Percentiles rank a stretch among this genome's conserved stretches.
phyloP scores from a whole-genome alignment of 345 rosid species.

The Excoecaria agallocha region DNA sequence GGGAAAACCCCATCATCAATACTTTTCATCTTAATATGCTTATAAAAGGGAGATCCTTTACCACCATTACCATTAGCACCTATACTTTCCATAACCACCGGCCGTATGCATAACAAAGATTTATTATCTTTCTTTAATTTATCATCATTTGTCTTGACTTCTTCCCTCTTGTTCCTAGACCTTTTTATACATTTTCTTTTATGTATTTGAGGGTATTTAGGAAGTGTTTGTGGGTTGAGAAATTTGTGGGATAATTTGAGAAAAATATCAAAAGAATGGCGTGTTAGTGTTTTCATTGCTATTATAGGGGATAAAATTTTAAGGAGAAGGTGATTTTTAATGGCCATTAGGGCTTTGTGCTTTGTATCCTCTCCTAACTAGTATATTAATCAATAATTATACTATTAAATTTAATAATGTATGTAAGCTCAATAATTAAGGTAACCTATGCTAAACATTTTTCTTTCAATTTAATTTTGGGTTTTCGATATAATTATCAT shows the following conservation, averaged over 20 bases:
- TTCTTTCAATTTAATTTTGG: no score
- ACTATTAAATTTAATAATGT: no score
- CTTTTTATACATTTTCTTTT: no score
- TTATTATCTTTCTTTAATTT: neutral
- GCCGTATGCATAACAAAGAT: constrained; percentile 25
- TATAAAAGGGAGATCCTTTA: neutral
- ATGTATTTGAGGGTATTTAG: constrained; percentile 10
- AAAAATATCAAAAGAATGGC: constrained; percentile 16
- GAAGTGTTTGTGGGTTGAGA: constrained; percentile 25
- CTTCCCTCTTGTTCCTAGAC: neutral
- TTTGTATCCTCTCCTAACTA: constrained; percentile 15
- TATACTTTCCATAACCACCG: constrained; percentile 12
- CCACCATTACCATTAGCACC: neutral
- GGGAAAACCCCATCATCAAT: constrained; percentile 13
- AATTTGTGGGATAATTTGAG: constrained; percentile 22
- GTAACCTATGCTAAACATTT: no score
- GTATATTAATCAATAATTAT: no score
- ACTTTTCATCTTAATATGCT: neutral
- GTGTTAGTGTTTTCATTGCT: neutral
- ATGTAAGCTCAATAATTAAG: no score
- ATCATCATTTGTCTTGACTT: neutral
- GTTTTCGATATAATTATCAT: no score
- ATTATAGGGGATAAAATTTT: neutral
- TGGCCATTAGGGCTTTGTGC: constrained; percentile 10
- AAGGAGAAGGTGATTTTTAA: neutral